Evolutionary conservation across 2,329 filamentous ascomycete genomes (phyloP).

Genomic region (Cladobotryum mycophilum): DNA sequence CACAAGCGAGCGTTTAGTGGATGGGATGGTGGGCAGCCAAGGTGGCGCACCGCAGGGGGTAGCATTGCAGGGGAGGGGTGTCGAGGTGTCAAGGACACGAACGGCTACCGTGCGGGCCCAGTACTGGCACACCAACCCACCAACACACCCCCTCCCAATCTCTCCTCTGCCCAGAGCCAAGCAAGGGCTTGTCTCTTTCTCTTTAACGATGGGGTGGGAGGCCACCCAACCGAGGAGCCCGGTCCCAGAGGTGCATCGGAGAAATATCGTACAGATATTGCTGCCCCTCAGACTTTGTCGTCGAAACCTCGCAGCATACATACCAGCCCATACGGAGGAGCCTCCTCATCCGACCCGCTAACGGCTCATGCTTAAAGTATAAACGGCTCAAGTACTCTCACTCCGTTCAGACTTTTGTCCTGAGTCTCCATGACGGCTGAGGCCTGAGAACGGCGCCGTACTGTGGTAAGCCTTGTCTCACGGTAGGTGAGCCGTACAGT

Average conservation of each 20-base stretch:
- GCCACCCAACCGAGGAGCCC: not conserved
- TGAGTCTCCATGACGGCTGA: too few relatives aligned
- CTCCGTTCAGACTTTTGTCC: too few relatives aligned
- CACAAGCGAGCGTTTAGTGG: conserved; percentile 16
- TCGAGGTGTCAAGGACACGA: conserved; percentile 3
- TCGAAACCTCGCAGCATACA: too few relatives aligned
- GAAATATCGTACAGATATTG: not conserved
- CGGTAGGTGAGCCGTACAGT: not conserved
- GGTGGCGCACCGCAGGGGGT: conserved; percentile 1
- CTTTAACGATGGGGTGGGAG: not conserved
- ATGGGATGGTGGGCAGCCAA: conserved; percentile 1
- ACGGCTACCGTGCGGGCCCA: conserved; percentile 7
- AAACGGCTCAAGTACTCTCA: too few relatives aligned
- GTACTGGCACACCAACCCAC: not conserved
- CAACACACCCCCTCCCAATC: conserved; percentile 1
- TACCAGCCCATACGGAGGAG: too few relatives aligned
- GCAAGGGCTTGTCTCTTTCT: too few relatives aligned
- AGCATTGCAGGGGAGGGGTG: conserved; percentile 1
- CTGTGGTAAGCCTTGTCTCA: not conserved
- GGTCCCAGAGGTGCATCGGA: not conserved
- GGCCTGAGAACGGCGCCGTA: not conserved
- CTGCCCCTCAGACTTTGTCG: not conserved
- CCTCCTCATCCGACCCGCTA: not conserved
- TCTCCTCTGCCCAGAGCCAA: too few relatives aligned
- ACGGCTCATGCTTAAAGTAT: too few relatives aligned